phyloP scores from a whole-genome alignment of 2,329 filamentous ascomycete genomes.

The Cladobotryum protrusum region DNA sequence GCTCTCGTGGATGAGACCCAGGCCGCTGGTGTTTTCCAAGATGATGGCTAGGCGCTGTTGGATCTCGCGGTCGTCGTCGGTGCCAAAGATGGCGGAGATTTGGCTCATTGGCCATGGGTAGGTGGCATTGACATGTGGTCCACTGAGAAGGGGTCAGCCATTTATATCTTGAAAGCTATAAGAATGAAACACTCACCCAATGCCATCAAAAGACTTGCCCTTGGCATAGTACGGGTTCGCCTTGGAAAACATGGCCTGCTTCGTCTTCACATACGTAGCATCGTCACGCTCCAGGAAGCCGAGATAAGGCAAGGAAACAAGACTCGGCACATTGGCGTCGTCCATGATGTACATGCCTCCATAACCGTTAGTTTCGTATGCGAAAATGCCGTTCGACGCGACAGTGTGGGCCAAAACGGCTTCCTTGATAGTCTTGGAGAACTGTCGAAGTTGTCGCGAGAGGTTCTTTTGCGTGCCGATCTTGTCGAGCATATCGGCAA shows the following conservation, averaged over 20 bases:
- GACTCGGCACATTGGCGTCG: conserved; percentile 63
- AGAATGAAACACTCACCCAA: conserved; percentile 18
- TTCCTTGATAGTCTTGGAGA: conserved; percentile 58
- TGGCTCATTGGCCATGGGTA: conserved; percentile 52
- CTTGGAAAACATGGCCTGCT: conserved; percentile 67
- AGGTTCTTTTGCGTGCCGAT: conserved; percentile 67
- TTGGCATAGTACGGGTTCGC: conserved; percentile 68
- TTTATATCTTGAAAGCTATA: background rate
- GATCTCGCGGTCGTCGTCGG: conserved; percentile 30
- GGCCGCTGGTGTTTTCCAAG: conserved; percentile 33
- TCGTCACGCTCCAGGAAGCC: conserved; percentile 55
- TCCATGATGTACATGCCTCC: conserved; percentile 45
- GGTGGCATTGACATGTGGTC: conserved; percentile 55
- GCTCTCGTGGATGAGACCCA: conserved; percentile 44
- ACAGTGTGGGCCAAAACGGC: conserved; percentile 51
- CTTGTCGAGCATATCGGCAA: conserved; percentile 57
- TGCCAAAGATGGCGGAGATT: conserved; percentile 47
- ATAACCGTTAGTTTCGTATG: conserved; percentile 72
- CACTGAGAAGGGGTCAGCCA: conserved; percentile 35
- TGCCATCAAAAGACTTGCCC: conserved; percentile 19
- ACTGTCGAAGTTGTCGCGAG: conserved; percentile 31
- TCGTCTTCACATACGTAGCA: conserved; percentile 68
- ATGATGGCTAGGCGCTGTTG: conserved; percentile 31
- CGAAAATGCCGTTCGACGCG: conserved; percentile 56
- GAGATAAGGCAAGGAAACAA: conserved; percentile 59